These are phyloP conservation scores for Elongisporangium anandrum DNA, from an alignment of 352 stramenopile genomes.

Conservation along the genomic window DNA sequence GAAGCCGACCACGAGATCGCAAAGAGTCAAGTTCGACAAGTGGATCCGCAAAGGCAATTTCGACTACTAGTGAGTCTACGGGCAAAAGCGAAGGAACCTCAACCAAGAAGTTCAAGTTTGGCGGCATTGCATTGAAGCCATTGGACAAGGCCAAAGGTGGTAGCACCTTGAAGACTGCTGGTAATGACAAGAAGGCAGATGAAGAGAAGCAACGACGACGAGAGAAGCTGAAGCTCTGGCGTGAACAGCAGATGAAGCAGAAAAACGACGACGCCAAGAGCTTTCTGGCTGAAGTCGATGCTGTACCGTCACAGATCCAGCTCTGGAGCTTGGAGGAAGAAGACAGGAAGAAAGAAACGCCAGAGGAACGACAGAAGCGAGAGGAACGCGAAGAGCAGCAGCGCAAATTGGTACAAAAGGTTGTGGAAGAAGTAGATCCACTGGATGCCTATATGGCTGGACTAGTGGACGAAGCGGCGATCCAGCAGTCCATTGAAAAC, in stretches of 20 bases:
- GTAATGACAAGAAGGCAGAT: conserved; percentile 1
- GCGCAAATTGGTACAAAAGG: conserved; percentile 58
- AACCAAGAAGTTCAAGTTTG: conserved; percentile 65
- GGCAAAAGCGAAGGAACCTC: conserved; percentile 5
- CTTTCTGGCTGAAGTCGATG: conserved; percentile 68
- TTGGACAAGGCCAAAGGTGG: conserved; percentile 18
- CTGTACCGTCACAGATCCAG: conserved; percentile 55
- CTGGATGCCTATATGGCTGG: conserved; percentile 86
- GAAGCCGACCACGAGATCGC: conserved; percentile 18
- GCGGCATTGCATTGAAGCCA: conserved; percentile 59
- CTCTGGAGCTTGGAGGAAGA: conserved; percentile 65
- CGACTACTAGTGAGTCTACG: conserved; percentile 4
- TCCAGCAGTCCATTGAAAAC: conserved; percentile 66
- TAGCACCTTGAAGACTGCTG: conserved; percentile 13
- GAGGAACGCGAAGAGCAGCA: conserved; percentile 41
- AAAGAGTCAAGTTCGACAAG: background rate
- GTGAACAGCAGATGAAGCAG: conserved; percentile 58
- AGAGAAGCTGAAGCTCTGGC: conserved; percentile 50
- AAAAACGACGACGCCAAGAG: conserved; percentile 55
- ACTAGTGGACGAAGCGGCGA: conserved; percentile 69
- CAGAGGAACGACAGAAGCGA: conserved; percentile 43
- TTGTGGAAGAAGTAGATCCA: conserved; percentile 78
- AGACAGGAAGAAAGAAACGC: conserved; percentile 45
- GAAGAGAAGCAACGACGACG: conserved; percentile 43
- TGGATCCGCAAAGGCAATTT: conserved; percentile 10